Conservation (phyloP, 768 basidiomycete species). For the Naematelia encephala region DNA sequence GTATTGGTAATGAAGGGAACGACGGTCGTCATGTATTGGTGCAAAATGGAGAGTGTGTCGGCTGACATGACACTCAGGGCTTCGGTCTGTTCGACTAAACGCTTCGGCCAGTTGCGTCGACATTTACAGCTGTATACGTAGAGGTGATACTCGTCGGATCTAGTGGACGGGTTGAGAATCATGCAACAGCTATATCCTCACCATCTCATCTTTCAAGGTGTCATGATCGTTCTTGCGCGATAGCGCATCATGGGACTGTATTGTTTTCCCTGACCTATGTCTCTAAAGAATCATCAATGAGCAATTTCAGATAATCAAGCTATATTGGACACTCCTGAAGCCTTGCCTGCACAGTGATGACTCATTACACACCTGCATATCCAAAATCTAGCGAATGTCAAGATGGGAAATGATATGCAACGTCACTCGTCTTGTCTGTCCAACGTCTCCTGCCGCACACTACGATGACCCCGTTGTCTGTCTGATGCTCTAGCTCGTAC, state of each 20-base stretch:
- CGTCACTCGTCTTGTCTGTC: neutral
- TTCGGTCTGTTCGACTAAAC: conserved; percentile 94
- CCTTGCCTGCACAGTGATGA: too few species aligned
- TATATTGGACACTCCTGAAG: too few species aligned
- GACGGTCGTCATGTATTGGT: too few species aligned
- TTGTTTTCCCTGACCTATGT: too few species aligned
- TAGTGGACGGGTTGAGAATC: neutral
- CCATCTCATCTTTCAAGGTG: neutral
- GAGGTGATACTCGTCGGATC: neutral
- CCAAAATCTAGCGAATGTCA: too few species aligned
- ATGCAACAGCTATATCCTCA: neutral
- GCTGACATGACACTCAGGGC: conserved; percentile 51
- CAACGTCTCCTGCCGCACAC: neutral
- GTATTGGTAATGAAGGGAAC: too few species aligned
- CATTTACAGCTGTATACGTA: neutral
- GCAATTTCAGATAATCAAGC: too few species aligned
- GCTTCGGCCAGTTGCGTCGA: conserved; percentile 1
- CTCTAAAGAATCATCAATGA: too few species aligned
- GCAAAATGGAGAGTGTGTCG: too few species aligned
- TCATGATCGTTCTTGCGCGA: too few species aligned
- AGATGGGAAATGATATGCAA: neutral
- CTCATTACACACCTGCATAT: too few species aligned
- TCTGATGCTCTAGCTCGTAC: neutral
- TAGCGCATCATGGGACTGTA: too few species aligned
- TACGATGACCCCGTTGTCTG: neutral